Evolutionary conservation across 768 basidiomycete species (phyloP), one percentile per base, ranked within the genome.

Genomic region (Suillus subalutaceus): DNA sequence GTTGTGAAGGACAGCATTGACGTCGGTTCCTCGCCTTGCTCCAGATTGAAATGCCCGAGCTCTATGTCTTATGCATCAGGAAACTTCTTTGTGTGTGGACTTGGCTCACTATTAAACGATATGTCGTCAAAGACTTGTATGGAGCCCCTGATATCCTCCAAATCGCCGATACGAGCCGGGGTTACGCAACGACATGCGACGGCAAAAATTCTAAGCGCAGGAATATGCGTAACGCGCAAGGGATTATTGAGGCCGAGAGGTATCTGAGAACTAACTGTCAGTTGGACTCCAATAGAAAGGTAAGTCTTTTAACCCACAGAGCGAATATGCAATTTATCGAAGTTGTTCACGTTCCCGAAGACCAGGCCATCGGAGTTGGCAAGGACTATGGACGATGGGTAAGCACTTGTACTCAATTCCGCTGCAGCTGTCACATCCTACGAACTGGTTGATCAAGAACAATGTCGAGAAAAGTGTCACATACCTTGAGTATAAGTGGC

Each of bases 251-350:
- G 79, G 3, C 93, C 94, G 12, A 96, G 78, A 32, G 87, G 82
- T 37, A 93, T 79, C 93, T 94, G 70, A 48, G 20, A 56, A 18
- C 40, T 48, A 43, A 43, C 40, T 63, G 48, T 70, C 26, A 67
- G 59, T 18, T 20, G 41, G n/a, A 20, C 6, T 38, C 32, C 26
- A 43, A 66, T 53, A 60, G 61, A 64, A 15, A 58, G 26, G 20
- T 6, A 23, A 59, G 26, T 30, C 3, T 30, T n/a, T 15, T 15
- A 40, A 67, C 85, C 68, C 74, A 93, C 93, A 43, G 92, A 86
- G 64, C 89, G 88, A 56, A 96, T 88, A 70, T 96, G 91, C 75
- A 95, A 82, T 75, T 92, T 92, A 68, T 92, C 87, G 13, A 94
- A 79, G 66, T 90, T 85, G 40, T 81, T 79, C 15, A 94, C 83